Percentiles rank a stretch among this genome's conserved stretches.
These are phyloP conservation scores for Aspergillus heteromorphus DNA, from an alignment of 495 filamentous ascomycete species.

Conservation along the genomic window DNA sequence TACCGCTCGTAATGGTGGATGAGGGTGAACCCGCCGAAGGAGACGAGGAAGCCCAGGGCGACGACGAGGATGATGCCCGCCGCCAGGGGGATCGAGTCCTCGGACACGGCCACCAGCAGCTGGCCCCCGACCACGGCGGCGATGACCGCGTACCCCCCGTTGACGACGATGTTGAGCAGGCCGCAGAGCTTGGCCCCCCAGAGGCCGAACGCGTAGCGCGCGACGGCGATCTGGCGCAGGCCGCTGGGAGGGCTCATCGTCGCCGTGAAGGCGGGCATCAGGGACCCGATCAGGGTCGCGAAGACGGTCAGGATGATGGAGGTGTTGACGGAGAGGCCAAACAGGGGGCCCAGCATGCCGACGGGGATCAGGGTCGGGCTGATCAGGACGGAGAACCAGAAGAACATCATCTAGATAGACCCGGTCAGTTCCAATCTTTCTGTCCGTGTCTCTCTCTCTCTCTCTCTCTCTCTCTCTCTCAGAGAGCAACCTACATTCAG, in stretches of 20 bases:
- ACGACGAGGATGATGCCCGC: constrained; percentile 33
- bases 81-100: constrained; percentile 9
- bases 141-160: constrained; percentile 12
- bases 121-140: constrained; percentile 14
- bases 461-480: background rate
- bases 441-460: no score
- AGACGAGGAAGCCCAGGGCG: constrained; percentile 42
- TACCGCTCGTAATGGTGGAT: constrained; percentile 52
- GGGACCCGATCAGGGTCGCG: constrained; percentile 9
- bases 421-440: background rate
- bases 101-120: constrained; percentile 10
- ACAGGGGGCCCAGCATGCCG: constrained; percentile 14
- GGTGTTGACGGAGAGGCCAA: constrained; percentile 13
- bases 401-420: constrained; percentile 4
- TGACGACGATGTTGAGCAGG: constrained; percentile 12
- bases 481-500: background rate
- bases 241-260: constrained; percentile 11
- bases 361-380: constrained; percentile 4
- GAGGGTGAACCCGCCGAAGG: constrained; percentile 48
- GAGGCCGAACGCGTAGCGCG: constrained; percentile 15
- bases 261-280: constrained; percentile 8
- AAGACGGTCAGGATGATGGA: constrained; percentile 10
- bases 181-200: constrained; percentile 14
- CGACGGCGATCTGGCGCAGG: constrained; percentile 14
- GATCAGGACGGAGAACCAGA: constrained; percentile 3